These are phyloP conservation scores for Hanseniaspora taiwanica DNA, from an alignment of 805 yeast species.

Conservation along the genomic window DNA sequence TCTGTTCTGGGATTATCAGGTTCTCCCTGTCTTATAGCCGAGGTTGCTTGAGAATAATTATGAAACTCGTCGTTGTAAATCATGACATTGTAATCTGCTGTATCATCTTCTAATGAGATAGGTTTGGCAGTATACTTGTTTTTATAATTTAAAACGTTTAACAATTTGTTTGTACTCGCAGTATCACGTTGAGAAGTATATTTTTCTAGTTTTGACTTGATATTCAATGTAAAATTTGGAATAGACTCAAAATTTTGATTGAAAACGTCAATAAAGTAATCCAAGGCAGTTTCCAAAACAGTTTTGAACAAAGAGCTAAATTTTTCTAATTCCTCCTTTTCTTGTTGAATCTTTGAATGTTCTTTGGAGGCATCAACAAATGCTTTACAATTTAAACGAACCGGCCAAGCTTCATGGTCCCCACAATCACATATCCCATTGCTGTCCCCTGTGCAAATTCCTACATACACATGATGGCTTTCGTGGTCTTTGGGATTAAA, in stretches of 20 bases:
- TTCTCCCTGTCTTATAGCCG: slow-evolving; percentile 30
- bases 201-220: slow-evolving; percentile 18
- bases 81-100: slow-evolving; percentile 33
- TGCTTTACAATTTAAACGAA: slow-evolving; percentile 36
- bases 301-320: slow-evolving; percentile 11
- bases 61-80: slow-evolving; percentile 74
- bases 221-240: slow-evolving; percentile 19
- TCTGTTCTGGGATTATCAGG: slow-evolving; percentile 24
- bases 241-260: slow-evolving; percentile 20
- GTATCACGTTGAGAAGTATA: slow-evolving; percentile 14
- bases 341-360: slow-evolving; percentile 4
- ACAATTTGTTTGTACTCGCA: slow-evolving; percentile 11
- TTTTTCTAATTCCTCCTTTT: not conserved
- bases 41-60: slow-evolving; percentile 39
- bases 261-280: slow-evolving; percentile 30
- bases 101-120: slow-evolving; percentile 5
- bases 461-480: slow-evolving; percentile 49
- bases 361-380: slow-evolving; percentile 6
- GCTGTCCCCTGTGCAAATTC: slow-evolving; percentile 31
- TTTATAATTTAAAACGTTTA: slow-evolving; percentile 11
- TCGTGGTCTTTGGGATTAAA: slow-evolving; percentile 57
- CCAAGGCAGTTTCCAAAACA: slow-evolving; percentile 23
- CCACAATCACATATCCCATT: slow-evolving; percentile 68
- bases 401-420: slow-evolving; percentile 50
- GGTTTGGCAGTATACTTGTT: slow-evolving; percentile 8